Conservation (phyloP, 75 land plant genomes). For the Sequoia sempervirens region DNA sequence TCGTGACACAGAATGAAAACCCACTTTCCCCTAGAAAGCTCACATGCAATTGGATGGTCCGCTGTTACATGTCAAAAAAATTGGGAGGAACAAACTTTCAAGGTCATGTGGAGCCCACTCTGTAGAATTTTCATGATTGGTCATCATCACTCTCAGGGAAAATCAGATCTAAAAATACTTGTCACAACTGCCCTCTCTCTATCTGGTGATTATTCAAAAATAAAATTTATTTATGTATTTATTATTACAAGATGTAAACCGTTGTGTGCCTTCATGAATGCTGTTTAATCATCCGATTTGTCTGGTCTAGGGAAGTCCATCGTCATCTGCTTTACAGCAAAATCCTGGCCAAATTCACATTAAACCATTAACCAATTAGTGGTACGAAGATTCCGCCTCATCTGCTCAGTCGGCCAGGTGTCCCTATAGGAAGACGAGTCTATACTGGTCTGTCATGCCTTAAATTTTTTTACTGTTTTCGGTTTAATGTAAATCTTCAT, state of each 20-base stretch:
- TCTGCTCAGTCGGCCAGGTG: neutral
- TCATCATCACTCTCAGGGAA: neutral
- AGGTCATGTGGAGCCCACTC: neutral
- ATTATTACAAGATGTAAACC: neutral
- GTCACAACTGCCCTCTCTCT: neutral
- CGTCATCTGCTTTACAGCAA: neutral
- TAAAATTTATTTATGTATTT: neutral
- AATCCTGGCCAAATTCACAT: neutral
- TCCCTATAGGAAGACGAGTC: neutral
- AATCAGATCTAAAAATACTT: neutral
- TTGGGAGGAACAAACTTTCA: neutral
- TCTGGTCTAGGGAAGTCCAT: neutral
- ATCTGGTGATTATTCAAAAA: neutral
- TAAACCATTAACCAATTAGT: neutral
- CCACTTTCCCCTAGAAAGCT: neutral
- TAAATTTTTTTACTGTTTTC: neutral
- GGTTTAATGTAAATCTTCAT: neutral
- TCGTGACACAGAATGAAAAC: neutral
- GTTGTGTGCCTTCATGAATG: neutral
- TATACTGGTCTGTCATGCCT: neutral
- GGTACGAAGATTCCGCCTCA: constrained; percentile 1
- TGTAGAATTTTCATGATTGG: neutral
- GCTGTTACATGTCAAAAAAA: neutral
- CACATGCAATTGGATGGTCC: neutral
- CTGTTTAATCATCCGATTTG: neutral